phyloP scores from a whole-genome alignment of 768 basidiomycete species.

The Paxillus involutus region DNA sequence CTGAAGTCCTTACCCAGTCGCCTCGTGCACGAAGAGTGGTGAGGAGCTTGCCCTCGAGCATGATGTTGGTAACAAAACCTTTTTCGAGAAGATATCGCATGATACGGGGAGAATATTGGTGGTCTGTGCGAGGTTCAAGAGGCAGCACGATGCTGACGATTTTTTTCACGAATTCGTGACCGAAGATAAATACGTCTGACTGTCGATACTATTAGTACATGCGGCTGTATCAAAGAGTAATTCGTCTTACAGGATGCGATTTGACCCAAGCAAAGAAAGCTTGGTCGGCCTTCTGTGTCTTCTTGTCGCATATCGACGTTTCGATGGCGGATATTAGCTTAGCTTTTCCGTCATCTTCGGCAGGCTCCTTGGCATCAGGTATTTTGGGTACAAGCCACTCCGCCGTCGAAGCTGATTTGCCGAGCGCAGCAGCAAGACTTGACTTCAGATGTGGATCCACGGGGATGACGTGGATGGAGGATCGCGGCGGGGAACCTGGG shows the following conservation, averaged over 20 bases:
- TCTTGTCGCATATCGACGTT: slow-evolving; percentile 40
- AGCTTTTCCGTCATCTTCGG: slow-evolving; percentile 19
- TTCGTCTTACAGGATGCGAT: slow-evolving; percentile 27
- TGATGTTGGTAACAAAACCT: slow-evolving; percentile 54
- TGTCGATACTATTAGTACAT: slow-evolving; percentile 9
- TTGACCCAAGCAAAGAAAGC: slow-evolving; percentile 64
- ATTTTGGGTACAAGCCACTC: slow-evolving; percentile 42
- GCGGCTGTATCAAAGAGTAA: not conserved
- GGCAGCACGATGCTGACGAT: slow-evolving; percentile 52
- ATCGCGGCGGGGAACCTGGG: slow-evolving; percentile 29
- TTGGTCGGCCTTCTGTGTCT: slow-evolving; percentile 52
- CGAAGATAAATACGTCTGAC: slow-evolving; percentile 20
- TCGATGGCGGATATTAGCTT: slow-evolving; percentile 41
- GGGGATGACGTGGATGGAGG: slow-evolving; percentile 62
- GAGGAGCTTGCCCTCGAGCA: slow-evolving; percentile 63
- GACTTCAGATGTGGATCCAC: slow-evolving; percentile 52
- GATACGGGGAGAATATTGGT: slow-evolving; percentile 56
- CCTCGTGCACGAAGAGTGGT: slow-evolving; percentile 47
- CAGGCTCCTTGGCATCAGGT: not conserved
- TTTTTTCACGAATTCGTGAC: slow-evolving; percentile 60
- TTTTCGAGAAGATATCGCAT: slow-evolving; percentile 57
- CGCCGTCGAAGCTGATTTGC: slow-evolving; percentile 42
- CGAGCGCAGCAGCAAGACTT: slow-evolving; percentile 63
- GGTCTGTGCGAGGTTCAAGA: slow-evolving; percentile 33
- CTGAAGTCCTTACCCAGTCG: slow-evolving; percentile 61